A percentile compares a stretch with the other conserved stretches of the same genome.
Evolutionary conservation across 495 filamentous ascomycete genomes (phyloP).

Genomic region (Tuber magnatum): DNA sequence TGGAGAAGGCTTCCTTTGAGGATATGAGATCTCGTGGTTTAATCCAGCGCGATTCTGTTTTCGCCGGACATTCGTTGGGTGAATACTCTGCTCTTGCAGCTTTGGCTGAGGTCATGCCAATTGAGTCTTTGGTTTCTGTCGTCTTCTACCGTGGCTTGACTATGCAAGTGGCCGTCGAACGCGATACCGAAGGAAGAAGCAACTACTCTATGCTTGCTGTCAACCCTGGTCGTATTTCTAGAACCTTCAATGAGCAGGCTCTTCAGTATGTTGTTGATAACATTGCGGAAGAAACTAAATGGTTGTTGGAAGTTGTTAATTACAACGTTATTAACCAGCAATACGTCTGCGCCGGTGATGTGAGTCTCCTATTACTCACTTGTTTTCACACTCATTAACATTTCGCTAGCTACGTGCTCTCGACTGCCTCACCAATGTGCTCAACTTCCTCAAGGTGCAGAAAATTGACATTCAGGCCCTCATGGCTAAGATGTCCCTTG

Average conservation of each 20-base stretch:
- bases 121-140: slow-evolving; percentile 94
- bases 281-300: slow-evolving; percentile 82
- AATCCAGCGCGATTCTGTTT: slow-evolving; percentile 90
- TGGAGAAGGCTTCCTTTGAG: slow-evolving; percentile 99
- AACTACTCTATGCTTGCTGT: slow-evolving; percentile 99
- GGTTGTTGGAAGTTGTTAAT: slow-evolving; percentile 98
- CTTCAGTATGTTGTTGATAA: slow-evolving; percentile 91
- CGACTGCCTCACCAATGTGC: slow-evolving; percentile 83
- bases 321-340: slow-evolving; percentile 98
- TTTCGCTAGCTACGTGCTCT: slow-evolving; percentile 63
- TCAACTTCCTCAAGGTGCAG: slow-evolving; percentile 90
- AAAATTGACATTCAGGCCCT: slow-evolving; percentile 93
- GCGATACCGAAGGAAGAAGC: slow-evolving; percentile 81
- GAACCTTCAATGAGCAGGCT: slow-evolving; percentile 95
- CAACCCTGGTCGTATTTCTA: slow-evolving; percentile 93
- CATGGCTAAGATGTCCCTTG: slow-evolving; percentile 68
- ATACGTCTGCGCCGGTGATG: slow-evolving; percentile 93
- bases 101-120: slow-evolving; percentile 96
- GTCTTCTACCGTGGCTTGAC: slow-evolving; percentile 98
- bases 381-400: slow-evolving; percentile 37
- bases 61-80: slow-evolving; percentile 94
- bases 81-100: slow-evolving; percentile 97
- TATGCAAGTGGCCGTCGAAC: slow-evolving; percentile 98
- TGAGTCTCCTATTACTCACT: slow-evolving; percentile 39
- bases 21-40: slow-evolving; percentile 97